Conservation (phyloP, 352 stramenopile genomes). For the Globisporangium polare region DNA sequence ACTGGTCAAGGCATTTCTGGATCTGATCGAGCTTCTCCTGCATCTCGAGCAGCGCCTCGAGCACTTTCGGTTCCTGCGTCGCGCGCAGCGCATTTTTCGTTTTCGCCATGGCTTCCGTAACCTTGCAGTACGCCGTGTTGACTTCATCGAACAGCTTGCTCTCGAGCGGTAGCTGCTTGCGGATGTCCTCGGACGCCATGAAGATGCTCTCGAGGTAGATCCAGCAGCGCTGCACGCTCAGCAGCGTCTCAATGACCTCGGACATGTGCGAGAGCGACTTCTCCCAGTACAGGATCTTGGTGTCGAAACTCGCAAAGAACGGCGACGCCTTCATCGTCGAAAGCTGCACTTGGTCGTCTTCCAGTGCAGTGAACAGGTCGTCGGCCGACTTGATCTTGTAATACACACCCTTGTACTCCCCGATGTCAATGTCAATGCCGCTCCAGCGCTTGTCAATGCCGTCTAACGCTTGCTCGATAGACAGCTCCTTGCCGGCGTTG, state of each 20-base stretch:
- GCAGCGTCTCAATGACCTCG: constrained; percentile 87
- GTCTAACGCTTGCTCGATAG: constrained; percentile 88
- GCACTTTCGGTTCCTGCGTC: constrained; percentile 53
- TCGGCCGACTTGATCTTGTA: constrained; percentile 91
- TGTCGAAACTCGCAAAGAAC: constrained; percentile 91
- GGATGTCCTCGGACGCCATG: constrained; percentile 93
- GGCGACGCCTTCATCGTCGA: constrained; percentile 93
- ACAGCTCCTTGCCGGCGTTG: constrained; percentile 91
- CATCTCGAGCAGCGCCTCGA: constrained; percentile 73
- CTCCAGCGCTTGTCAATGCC: constrained; percentile 88
- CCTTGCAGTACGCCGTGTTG: constrained; percentile 67
- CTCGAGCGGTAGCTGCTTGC: constrained; percentile 90
- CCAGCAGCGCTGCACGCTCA: constrained; percentile 92
- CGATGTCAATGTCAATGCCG: constrained; percentile 87
- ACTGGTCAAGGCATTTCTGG: constrained; percentile 86
- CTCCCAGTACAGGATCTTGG: constrained; percentile 89
- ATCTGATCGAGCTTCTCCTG: constrained; percentile 87
- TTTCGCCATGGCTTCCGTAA: constrained; percentile 75
- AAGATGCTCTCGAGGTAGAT: constrained; percentile 96
- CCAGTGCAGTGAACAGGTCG: constrained; percentile 88
- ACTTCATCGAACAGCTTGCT: constrained; percentile 86
- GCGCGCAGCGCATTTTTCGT: constrained; percentile 73
- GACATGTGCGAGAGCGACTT: constrained; percentile 78
- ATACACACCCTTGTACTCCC: constrained; percentile 91
- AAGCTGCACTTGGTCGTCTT: constrained; percentile 91